phyloP scores from a whole-genome alignment of 352 stramenopile genomes.

The Poterioochromonas sp. region DNA sequence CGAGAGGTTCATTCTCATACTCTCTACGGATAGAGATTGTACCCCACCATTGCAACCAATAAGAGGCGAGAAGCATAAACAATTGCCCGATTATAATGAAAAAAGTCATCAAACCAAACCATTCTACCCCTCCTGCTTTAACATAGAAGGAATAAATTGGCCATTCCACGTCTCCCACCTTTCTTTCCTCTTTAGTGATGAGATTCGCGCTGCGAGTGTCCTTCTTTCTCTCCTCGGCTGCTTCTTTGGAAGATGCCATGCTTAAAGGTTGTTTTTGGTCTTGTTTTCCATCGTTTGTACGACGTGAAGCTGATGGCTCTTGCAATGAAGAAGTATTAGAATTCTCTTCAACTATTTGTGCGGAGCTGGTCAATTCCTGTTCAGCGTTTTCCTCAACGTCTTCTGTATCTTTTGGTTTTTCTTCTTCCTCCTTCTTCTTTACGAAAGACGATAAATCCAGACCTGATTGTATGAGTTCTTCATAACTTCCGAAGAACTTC shows the following conservation, averaged over 20 bases:
- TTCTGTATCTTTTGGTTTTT: not conserved
- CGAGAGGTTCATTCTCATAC: not conserved
- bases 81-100: not conserved
- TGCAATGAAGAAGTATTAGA: too few species aligned
- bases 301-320: too few species aligned
- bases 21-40: not conserved
- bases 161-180: not conserved
- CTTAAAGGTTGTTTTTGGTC: not conserved
- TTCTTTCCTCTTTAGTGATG: not conserved
- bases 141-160: not conserved
- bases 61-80: not conserved
- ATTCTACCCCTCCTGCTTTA: not conserved
- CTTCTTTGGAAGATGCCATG: not conserved
- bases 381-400: not conserved
- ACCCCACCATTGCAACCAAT: constrained; percentile 11
- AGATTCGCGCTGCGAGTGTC: not conserved
- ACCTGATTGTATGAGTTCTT: not conserved
- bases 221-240: not conserved
- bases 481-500: not conserved
- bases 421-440: not conserved
- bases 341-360: too few species aligned
- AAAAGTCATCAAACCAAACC: not conserved
- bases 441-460: not conserved
- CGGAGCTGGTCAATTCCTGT: not conserved
- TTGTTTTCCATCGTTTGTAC: too few species aligned